Evolutionary conservation across 1,284 basidiomycete species (phyloP), one percentile per base, ranked within the genome.

Genomic region (Austroboletus novae-zelandiae): DNA sequence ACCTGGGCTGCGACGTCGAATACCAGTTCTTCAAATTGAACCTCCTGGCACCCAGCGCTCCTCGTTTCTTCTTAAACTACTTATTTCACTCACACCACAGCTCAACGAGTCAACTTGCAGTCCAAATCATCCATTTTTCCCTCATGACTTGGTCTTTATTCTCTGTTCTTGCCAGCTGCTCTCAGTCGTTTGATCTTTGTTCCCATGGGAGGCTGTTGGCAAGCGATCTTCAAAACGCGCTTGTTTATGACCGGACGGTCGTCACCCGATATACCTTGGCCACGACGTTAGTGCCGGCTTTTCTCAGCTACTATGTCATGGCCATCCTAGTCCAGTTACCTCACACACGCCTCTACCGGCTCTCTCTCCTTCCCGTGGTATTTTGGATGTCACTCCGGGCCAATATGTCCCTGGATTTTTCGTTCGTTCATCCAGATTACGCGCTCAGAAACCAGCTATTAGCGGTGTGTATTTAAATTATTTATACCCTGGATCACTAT

Each of bases 261-360:
- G 45, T 58, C 41, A 66, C 66, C 4, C 59, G 48, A 17, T 53
- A 58, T 40, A 56, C 54, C 15, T 54, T 67, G 10, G 34, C 43
- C 17, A 59, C 61, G 2, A 30, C 51, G 17, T 25, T 68, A 18
- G 0, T 58, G 14, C 67, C 64, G 4, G 42, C 43, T 10, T 3
- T 54, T 18, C 31, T 56, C 30, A 39, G 51, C n/a, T 58, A 46
- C 47, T 67, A 65, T 44, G 43, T 25, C 11, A 67, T 69, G 66
- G 64, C 67, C 2, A 48, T 69, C 23, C 44, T 66, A 25, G 62
- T 69, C 2, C 67, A 69, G 40, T 40, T 66, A 6, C 60, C 54
- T 8, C 45, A 27, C 14, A 57, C 58, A 15, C 20, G 11, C 17
- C 8, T 65, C 11, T 55, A 54, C 46, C 55, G 57, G 40, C 11